phyloP scores from a whole-genome alignment of 495 filamentous ascomycete species.

The Staphylotrichum tortipilum region DNA sequence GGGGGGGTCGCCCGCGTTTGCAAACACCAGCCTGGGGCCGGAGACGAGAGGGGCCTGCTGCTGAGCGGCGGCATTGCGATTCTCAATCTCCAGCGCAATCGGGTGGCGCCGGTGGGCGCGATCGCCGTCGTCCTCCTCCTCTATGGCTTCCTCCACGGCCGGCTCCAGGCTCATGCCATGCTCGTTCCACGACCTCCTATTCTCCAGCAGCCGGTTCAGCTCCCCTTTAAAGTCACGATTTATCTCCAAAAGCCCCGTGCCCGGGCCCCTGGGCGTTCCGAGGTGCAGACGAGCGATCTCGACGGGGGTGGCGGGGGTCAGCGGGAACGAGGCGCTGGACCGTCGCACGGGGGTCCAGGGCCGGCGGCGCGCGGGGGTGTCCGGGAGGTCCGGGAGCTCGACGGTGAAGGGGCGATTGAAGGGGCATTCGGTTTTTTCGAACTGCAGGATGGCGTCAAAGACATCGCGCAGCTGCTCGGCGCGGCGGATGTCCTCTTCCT shows the following conservation, averaged over 20 bases:
- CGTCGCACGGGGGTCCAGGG: slow-evolving; percentile 59
- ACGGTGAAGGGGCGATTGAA: slow-evolving; percentile 71
- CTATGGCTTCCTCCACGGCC: neutral
- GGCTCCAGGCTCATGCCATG: neutral
- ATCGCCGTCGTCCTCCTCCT: neutral
- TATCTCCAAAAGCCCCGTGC: too few species aligned
- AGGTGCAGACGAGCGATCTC: slow-evolving; percentile 16
- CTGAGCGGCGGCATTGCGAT: neutral
- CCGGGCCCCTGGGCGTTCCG: slow-evolving; percentile 4
- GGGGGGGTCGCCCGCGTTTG: slow-evolving; percentile 2
- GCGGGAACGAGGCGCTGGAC: slow-evolving; percentile 20
- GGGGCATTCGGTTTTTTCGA: slow-evolving; percentile 80
- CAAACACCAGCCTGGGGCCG: slow-evolving; percentile 21
- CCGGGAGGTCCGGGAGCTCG: slow-evolving; percentile 60
- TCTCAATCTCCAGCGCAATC: neutral
- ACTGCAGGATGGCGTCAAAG: slow-evolving; percentile 63
- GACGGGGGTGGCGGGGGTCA: slow-evolving; percentile 20
- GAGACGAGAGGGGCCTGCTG: slow-evolving; percentile 25
- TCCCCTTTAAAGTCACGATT: too few species aligned
- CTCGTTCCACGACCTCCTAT: neutral
- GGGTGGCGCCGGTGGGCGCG: too few species aligned
- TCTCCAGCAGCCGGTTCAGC: neutral
- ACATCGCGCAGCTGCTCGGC: slow-evolving; percentile 59
- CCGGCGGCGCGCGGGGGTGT: slow-evolving; percentile 55
- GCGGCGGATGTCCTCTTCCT: slow-evolving; percentile 48